phyloP scores from a whole-genome alignment of 345 rosid species.

The Aethionema arabicum region DNA sequence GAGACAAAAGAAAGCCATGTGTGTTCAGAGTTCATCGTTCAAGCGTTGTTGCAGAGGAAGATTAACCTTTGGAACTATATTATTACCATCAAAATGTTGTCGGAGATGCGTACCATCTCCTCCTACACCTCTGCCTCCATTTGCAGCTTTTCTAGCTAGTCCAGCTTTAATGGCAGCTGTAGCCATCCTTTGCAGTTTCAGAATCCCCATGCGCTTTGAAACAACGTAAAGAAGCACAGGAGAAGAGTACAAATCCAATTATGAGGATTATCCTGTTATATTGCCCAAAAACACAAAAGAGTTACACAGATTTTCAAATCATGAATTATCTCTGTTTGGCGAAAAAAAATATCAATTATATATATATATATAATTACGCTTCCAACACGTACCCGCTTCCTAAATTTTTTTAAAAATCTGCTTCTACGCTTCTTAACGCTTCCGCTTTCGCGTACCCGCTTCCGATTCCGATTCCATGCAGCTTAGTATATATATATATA shows the following conservation, averaged over 20 bases:
- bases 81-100: slow-evolving; percentile 32
- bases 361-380: too few relatives aligned
- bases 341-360: too few relatives aligned
- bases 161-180: slow-evolving; percentile 76
- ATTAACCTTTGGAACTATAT: slow-evolving; percentile 45
- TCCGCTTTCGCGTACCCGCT: too few relatives aligned
- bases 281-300: background rate
- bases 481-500: too few relatives aligned
- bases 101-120: slow-evolving; percentile 45
- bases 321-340: too few relatives aligned
- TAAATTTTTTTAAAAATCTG: too few relatives aligned
- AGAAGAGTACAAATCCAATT: slow-evolving; percentile 63
- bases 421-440: too few relatives aligned
- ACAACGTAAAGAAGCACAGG: slow-evolving; percentile 77
- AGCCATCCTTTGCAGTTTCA: slow-evolving; percentile 69
- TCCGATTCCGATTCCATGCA: too few relatives aligned
- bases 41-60: slow-evolving; percentile 46
- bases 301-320: background rate
- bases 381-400: too few relatives aligned
- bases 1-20: too few relatives aligned
- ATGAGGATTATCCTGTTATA: slow-evolving; percentile 63
- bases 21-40: slow-evolving; percentile 71
- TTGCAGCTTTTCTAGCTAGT: slow-evolving; percentile 51
- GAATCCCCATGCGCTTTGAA: slow-evolving; percentile 77
- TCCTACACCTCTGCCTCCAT: slow-evolving; percentile 30